Percentiles rank a stretch among this genome's conserved stretches.
These are phyloP conservation scores for Penicillium taxi DNA, from an alignment of 495 filamentous ascomycete species.

Conservation along the genomic window DNA sequence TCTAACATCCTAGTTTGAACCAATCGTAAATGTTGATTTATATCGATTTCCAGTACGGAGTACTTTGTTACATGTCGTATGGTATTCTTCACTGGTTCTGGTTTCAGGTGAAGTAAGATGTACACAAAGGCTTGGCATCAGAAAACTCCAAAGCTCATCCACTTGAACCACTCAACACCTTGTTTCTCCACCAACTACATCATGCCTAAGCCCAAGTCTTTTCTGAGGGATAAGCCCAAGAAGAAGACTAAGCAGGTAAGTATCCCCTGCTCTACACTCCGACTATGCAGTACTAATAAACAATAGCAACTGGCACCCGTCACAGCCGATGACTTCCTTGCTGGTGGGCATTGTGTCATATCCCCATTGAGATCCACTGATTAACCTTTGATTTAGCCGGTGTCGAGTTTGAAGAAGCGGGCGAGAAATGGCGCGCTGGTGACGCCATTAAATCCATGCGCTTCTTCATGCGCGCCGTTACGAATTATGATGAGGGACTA, in stretches of 20 bases:
- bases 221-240: slow-evolving; percentile 43
- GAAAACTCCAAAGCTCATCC: background rate
- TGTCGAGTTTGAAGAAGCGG: slow-evolving; percentile 59
- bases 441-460: slow-evolving; percentile 61
- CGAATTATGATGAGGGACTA: slow-evolving; percentile 55
- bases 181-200: background rate
- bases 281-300: slow-evolving; percentile 12
- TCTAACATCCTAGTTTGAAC: too few relatives aligned
- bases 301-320: too few relatives aligned
- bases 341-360: slow-evolving; percentile 26
- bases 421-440: slow-evolving; percentile 66
- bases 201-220: slow-evolving; percentile 49
- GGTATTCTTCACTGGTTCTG: too few relatives aligned
- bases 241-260: slow-evolving; percentile 39
- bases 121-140: slow-evolving; percentile 3
- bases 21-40: too few relatives aligned
- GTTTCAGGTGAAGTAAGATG: too few relatives aligned
- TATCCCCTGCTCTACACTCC: background rate
- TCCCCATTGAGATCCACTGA: slow-evolving; percentile 1
- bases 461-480: slow-evolving; percentile 60
- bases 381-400: slow-evolving; percentile 37
- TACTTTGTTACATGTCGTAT: too few relatives aligned
- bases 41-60: too few relatives aligned
- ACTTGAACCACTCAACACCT: background rate
- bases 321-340: slow-evolving; percentile 56